Conservation (phyloP, 495 filamentous ascomycete species). For the Penicillium ochrochloron region DNA sequence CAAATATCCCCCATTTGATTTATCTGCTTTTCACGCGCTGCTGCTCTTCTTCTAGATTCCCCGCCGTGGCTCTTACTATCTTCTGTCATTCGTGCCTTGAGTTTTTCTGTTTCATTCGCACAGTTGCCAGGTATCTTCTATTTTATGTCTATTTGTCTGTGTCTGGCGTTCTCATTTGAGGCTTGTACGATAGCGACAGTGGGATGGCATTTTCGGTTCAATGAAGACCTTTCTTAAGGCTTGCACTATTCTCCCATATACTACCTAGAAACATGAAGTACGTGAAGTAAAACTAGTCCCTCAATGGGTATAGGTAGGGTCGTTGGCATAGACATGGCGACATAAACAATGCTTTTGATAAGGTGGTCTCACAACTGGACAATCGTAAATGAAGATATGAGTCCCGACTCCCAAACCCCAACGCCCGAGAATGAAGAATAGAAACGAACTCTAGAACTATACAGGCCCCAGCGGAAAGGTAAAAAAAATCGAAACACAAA, state of each 20-base stretch:
- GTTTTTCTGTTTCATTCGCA: constrained; percentile 11
- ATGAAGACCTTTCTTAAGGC: constrained; percentile 21
- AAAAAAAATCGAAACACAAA: not conserved
- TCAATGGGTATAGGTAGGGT: constrained; percentile 8
- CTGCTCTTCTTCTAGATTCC: constrained; percentile 28
- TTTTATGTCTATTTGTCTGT: constrained; percentile 13
- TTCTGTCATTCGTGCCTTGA: constrained; percentile 18
- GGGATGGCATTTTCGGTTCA: constrained; percentile 34
- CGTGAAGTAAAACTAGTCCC: constrained; percentile 23
- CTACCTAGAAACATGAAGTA: not conserved
- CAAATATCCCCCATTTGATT: constrained; percentile 9
- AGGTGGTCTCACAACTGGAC: constrained; percentile 12
- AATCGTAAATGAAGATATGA: constrained; percentile 22
- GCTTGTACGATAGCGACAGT: constrained; percentile 32
- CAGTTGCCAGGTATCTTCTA: constrained; percentile 7
- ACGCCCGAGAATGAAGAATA: constrained; percentile 30
- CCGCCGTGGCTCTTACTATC: constrained; percentile 28
- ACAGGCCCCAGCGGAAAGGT: constrained; percentile 14
- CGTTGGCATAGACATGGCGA: not conserved
- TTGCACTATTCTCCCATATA: constrained; percentile 1
- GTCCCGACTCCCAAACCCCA: constrained; percentile 36
- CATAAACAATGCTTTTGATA: constrained; percentile 34
- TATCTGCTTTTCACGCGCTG: constrained; percentile 19
- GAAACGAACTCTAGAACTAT: constrained; percentile 20
- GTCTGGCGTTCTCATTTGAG: constrained; percentile 27